Evolutionary conservation across 1,139 yeast genomes (phyloP).

Genomic region (Suhomyces kunorum): DNA sequence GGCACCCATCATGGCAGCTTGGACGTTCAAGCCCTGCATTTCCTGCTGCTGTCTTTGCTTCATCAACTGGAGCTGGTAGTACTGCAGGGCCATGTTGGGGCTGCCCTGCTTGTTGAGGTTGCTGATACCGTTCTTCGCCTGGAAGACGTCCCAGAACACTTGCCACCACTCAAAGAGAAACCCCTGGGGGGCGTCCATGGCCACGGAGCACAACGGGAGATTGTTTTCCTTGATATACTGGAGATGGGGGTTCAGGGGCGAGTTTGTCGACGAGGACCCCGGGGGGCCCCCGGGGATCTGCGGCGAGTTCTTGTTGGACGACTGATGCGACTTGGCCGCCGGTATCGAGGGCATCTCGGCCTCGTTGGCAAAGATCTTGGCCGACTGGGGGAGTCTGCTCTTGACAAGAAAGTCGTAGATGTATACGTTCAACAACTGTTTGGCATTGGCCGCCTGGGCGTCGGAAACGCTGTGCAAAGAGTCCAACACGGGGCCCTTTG

Average conservation of each 20-base stretch:
- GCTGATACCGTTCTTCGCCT: constrained; percentile 54
- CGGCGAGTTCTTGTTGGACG: constrained; percentile 24
- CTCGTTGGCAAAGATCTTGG: constrained; percentile 70
- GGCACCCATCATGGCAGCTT: constrained; percentile 21
- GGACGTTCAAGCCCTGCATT: constrained; percentile 43
- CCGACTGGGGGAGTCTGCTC: constrained; percentile 70
- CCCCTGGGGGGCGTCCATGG: constrained; percentile 83
- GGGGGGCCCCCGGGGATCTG: constrained; percentile 13
- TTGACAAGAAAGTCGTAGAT: constrained; percentile 84
- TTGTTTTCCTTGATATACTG: constrained; percentile 39
- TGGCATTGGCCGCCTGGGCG: constrained; percentile 54
- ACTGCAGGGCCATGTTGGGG: constrained; percentile 57
- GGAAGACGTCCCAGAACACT: constrained; percentile 91
- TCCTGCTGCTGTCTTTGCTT: constrained; percentile 65
- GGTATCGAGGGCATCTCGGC: constrained; percentile 53
- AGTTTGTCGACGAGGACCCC: constrained; percentile 21
- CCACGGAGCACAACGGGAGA: constrained; percentile 51
- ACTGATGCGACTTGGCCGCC: constrained; percentile 10
- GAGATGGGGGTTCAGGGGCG: constrained; percentile 19
- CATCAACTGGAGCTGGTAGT: constrained; percentile 66
- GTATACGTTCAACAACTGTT: constrained; percentile 77
- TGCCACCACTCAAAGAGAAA: constrained; percentile 95
- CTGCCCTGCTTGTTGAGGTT: constrained; percentile 51
- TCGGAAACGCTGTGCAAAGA: constrained; percentile 40
- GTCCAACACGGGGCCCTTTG: constrained; percentile 24